Base-by-base conservation (phyloP, 139 green algal genomes). In the Coelastrella sp. region DNA sequence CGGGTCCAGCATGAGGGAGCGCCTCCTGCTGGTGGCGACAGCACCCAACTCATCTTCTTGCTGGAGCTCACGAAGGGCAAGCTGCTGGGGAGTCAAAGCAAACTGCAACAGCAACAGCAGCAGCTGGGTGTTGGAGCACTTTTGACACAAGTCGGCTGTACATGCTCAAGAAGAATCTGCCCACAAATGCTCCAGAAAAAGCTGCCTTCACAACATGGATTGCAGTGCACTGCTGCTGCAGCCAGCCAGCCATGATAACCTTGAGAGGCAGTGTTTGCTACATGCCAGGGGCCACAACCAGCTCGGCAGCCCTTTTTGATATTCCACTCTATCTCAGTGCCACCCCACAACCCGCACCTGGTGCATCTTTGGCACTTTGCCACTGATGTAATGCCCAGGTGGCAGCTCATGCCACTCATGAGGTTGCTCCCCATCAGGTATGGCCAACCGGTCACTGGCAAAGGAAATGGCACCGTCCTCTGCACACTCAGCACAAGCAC, bases 61-160 rank as follows among this genome's bases (percentile, higher is more conserved):
- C 83, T 88, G 17, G 20, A 79, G 66, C 24, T 90, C 85, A 25
- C 90, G 84, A 79, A 73, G 70, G 72, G 80, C 83, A 85, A 98
- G 92, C 91, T 97, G 93, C 65, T 92, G 84, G 4, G 94, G 93
- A 12, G 95, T 97, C 63, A 98, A 88, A 35, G 96, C 96, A 92
- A 97, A 98, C 91, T 76, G 19, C 68, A 76, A 70, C 63, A 70
- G 15, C 12, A 70, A 7, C 63, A 70, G 15, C 12, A 70, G 63
- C 63, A 17, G 63, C 63, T 22, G 12, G 63, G 15, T 70, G 63
- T 70, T 70, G 4, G 63, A 14, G 15, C 63, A 22, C 15, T 17
- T 70, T 14, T 70, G 63, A 49, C 35, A 49, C 35, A 49, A 49
- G 35, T 49, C 35, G 35, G 35, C 35, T 49, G 35, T 1, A 49